Evolutionary conservation across 768 basidiomycete genomes (phyloP).

Genomic region (Russula virescens): DNA sequence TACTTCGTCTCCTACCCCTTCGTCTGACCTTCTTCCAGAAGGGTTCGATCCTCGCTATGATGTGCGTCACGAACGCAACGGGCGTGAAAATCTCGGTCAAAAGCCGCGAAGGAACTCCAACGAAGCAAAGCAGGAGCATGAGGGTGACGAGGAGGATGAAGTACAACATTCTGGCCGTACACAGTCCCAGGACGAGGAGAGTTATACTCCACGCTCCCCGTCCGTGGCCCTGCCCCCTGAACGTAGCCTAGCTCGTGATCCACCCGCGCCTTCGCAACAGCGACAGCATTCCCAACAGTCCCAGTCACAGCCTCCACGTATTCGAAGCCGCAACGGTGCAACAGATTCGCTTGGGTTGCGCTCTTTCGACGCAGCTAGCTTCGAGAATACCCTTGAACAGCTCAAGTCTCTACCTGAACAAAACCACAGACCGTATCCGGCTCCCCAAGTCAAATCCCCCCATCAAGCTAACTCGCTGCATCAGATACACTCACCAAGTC

Average conservation of each 20-base stretch:
- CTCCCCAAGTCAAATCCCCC: not conserved
- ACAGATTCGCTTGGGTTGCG: constrained; percentile 22
- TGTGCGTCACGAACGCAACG: constrained; percentile 14
- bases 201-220: constrained; percentile 24
- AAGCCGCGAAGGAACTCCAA: not conserved
- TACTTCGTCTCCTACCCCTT: constrained; percentile 22
- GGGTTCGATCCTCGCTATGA: constrained; percentile 20
- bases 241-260: constrained; percentile 6
- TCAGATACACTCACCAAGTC: constrained; percentile 31
- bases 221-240: constrained; percentile 19
- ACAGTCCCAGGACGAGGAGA: constrained; percentile 24
- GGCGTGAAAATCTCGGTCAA: constrained; percentile 3
- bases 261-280: constrained; percentile 2
- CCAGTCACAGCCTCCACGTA: constrained; percentile 12
- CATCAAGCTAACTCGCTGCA: constrained; percentile 26
- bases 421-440: constrained; percentile 6
- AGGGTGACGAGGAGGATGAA: constrained; percentile 14
- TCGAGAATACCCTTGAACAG: constrained; percentile 18
- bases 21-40: constrained; percentile 25
- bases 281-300: constrained; percentile 6
- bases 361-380: constrained; percentile 19
- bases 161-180: constrained; percentile 12
- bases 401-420: constrained; percentile 14
- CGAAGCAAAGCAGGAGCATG: constrained; percentile 4
- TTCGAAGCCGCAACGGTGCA: constrained; percentile 23